Evolutionary conservation across 768 basidiomycete genomes (phyloP).

Genomic region (Crucibulum laeve): DNA sequence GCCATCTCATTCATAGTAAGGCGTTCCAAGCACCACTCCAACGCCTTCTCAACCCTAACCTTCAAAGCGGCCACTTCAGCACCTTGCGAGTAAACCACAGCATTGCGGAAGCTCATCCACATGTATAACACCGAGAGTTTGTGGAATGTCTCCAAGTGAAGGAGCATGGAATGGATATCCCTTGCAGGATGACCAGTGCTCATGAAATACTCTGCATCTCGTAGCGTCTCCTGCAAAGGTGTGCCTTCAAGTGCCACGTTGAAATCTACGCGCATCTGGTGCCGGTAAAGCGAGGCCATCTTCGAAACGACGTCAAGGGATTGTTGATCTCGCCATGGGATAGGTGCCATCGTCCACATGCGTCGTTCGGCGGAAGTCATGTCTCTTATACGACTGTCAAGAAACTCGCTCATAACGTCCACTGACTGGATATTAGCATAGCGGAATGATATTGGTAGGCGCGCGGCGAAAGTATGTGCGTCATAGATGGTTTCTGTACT

Average conservation of each 20-base stretch:
- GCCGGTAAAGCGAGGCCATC: conserved; percentile 40
- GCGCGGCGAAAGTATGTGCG: conserved; percentile 45
- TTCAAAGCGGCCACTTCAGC: conserved; percentile 50
- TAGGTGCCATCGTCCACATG: conserved; percentile 45
- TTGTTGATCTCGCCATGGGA: conserved; percentile 43
- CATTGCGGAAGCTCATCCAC: conserved; percentile 76
- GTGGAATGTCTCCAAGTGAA: conserved; percentile 68
- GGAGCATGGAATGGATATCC: conserved; percentile 1
- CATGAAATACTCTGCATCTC: conserved; percentile 33
- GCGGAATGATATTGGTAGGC: conserved; percentile 38
- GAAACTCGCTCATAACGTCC: conserved; percentile 7
- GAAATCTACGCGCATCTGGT: conserved; percentile 38
- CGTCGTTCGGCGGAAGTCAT: conserved; percentile 41
- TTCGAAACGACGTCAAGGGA: conserved; percentile 25
- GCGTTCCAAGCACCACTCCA: conserved; percentile 60
- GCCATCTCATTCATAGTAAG: too few relatives aligned
- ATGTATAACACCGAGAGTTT: conserved; percentile 73
- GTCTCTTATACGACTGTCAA: conserved; percentile 29
- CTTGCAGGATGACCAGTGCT: conserved; percentile 9
- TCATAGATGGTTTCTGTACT: conserved; percentile 39
- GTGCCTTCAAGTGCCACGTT: conserved; percentile 26
- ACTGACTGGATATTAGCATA: conserved; percentile 17
- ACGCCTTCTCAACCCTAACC: conserved; percentile 53
- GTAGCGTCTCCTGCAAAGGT: conserved; percentile 35
- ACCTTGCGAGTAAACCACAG: conserved; percentile 62